Evolutionary conservation across 192 early-diverging fungal species (phyloP), one percentile per base, ranked within the genome.

Genomic region (Rhizophlyctis rosea): DNA sequence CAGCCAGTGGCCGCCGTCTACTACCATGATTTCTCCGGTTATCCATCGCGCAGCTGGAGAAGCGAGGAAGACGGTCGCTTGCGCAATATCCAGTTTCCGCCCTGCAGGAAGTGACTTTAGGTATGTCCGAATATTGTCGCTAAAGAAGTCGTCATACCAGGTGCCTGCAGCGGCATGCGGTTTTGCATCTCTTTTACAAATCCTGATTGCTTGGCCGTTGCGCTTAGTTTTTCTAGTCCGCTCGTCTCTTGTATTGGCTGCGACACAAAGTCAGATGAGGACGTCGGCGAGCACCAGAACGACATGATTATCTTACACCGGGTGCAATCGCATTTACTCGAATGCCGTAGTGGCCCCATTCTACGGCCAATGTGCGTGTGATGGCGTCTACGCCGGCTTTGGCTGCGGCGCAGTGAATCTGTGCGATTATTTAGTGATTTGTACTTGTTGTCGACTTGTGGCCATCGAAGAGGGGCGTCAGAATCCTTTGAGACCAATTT

Each of bases 271-370:
- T 47, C 54, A 21, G 9, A n/a, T n/a, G n/a, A n/a, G n/a, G n/a
- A n/a, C n/a, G n/a, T n/a, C n/a, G n/a, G n/a, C n/a, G n/a, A n/a
- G n/a, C n/a, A n/a, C n/a, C n/a, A n/a, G n/a, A n/a, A n/a, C n/a
- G n/a, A n/a, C n/a, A n/a, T n/a, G n/a, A n/a, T n/a, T n/a, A n/a
- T n/a, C 65, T 47, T 57, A 61, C 59, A 7, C 88, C 87, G 29
- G 87, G 88, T 3, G 86, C 76, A 66, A 90, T 83, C 28, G 66
- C 76, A 70, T 87, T 87, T 49, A 82, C 78, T 61, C 89, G 84
- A 65, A 91, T 83, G 24, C 69, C 75, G 52, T 86, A 78, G 18
- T 81, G 83, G 30, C 89, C 89, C 74, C 86, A 87, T 61, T 91
- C 89, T 27, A 86, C 78, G 25, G 89, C 88, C 25, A 76, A 47